Percentiles rank a stretch among this genome's conserved stretches.
Evolutionary conservation across 1,284 basidiomycete genomes (phyloP).

Genomic region (Golubevia pallescens): DNA sequence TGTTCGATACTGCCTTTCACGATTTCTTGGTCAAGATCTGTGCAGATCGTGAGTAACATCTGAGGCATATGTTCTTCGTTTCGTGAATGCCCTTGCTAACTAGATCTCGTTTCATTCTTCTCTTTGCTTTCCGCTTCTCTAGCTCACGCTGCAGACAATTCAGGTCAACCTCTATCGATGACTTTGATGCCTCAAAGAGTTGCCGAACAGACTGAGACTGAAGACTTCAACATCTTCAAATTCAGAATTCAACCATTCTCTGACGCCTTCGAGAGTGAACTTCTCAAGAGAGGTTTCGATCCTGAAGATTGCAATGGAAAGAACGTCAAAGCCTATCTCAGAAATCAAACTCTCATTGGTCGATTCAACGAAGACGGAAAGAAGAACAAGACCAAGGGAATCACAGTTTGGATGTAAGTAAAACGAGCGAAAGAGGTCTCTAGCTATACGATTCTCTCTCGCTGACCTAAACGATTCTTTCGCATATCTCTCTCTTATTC

Average conservation of each 20-base stretch:
- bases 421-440: neutral
- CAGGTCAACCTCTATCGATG: neutral
- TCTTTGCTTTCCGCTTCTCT: neutral
- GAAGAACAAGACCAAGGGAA: neutral
- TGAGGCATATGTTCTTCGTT: too few relatives aligned
- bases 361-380: constrained; percentile 8
- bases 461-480: neutral
- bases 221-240: neutral
- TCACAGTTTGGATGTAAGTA: neutral
- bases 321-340: neutral
- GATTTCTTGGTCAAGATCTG: neutral
- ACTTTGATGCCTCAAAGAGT: neutral
- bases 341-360: neutral
- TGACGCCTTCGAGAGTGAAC: neutral
- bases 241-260: neutral
- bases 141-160: neutral
- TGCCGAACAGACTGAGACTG: neutral
- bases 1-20: too few relatives aligned
- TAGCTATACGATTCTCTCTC: neutral
- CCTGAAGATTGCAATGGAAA: neutral
- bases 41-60: neutral
- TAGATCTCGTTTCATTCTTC: neutral
- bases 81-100: neutral
- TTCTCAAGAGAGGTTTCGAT: neutral
- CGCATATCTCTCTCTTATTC: too few relatives aligned